Evolutionary conservation across 2,329 filamentous ascomycete genomes (phyloP).

Genomic region (Xylariaceae sp.): DNA sequence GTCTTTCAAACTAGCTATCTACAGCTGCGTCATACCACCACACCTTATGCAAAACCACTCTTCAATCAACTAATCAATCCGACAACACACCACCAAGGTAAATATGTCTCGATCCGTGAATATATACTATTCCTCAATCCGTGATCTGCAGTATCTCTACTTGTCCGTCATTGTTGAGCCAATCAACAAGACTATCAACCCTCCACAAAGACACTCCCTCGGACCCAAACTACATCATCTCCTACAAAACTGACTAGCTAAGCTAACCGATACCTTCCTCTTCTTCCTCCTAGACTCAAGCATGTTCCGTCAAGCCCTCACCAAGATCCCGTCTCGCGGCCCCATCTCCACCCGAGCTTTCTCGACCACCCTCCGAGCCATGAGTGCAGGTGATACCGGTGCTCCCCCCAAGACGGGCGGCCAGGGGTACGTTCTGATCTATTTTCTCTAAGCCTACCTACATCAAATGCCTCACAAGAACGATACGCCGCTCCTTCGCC

Average conservation of each 20-base stretch:
- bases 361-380: conserved; percentile 66
- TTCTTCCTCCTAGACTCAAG: conserved; percentile 34
- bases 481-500: not conserved
- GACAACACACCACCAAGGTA: conserved; percentile 22
- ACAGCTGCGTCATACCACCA: conserved; percentile 25
- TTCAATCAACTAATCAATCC: not conserved
- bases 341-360: conserved; percentile 64
- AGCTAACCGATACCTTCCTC: conserved; percentile 13
- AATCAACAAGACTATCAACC: not conserved
- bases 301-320: conserved; percentile 73
- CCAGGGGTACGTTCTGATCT: conserved; percentile 56
- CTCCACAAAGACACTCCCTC: not conserved
- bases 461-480: conserved; percentile 1
- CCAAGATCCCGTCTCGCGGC: conserved; percentile 61
- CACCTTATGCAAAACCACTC: not conserved
- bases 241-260: conserved; percentile 9
- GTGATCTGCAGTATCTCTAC: not conserved
- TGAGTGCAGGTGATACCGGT: conserved; percentile 75
- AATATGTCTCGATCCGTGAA: not conserved
- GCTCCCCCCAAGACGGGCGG: conserved; percentile 61
- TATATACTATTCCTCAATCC: not conserved
- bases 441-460: not conserved
- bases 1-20: conserved; percentile 4
- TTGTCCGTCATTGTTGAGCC: not conserved
- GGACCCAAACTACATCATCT: not conserved